phyloP scores from a whole-genome alignment of 345 rosid species.

The Citrus medica region DNA sequence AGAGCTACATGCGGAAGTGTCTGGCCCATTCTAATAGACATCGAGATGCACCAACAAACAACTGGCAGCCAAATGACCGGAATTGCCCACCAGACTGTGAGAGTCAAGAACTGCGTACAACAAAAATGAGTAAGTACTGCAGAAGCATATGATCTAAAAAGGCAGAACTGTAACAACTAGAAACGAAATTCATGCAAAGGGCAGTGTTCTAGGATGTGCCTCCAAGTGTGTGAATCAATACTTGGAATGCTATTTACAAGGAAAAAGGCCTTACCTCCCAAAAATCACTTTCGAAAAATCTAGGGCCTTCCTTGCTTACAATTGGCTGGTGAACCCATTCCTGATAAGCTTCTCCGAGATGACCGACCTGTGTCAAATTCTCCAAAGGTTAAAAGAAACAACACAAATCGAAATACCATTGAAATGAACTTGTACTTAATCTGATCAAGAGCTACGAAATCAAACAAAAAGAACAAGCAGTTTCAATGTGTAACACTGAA shows the following conservation, averaged over 20 bases:
- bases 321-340: conserved; percentile 99
- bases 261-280: conserved; percentile 61
- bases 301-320: conserved; percentile 83
- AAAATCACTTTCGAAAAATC: conserved; percentile 81
- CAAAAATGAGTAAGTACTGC: conserved; percentile 3
- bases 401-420: not conserved
- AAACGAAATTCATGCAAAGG: not conserved
- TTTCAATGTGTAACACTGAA: not conserved
- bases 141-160: not conserved
- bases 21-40: conserved; percentile 66
- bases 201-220: not conserved
- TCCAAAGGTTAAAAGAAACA: conserved; percentile 4
- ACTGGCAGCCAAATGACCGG: conserved; percentile 93
- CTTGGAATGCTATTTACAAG: not conserved
- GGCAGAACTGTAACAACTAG: too few species aligned
- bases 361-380: conserved; percentile 69
- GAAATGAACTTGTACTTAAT: not conserved
- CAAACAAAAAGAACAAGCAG: not conserved
- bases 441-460: not conserved
- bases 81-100: conserved; percentile 95
- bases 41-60: conserved; percentile 55
- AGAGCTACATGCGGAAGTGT: conserved; percentile 46
- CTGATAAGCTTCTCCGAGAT: conserved; percentile 92
- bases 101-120: conserved; percentile 72
- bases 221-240: not conserved